Evolutionary conservation across 768 basidiomycete genomes (phyloP), one percentile per base, ranked within the genome.

Genomic region (Leccinellum rugosiceps): DNA sequence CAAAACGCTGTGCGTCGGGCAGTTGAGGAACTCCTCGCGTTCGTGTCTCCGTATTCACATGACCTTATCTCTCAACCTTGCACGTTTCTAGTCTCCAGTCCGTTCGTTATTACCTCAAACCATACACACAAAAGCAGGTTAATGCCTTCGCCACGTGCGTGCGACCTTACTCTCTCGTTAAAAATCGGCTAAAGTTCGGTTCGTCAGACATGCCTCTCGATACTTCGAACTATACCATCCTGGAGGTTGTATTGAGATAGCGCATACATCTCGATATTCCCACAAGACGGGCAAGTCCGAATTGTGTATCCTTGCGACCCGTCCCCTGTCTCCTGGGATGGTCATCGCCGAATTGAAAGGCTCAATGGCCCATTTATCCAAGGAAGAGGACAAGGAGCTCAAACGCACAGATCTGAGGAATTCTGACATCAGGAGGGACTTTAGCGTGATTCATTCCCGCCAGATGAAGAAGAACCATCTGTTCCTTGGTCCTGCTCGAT

Each of bases 121-220:
- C 75, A 63, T 90, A 88, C 72, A 84, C 80, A 65, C 87, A 90
- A 77, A 86, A 90, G 65, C 90, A 94, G 77, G 85, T 92, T 70
- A 92, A 93, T 76, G 90, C 91, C 53, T 94, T 93, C 71, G 86
- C 91, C 75, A 94, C 91, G 91, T 93, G 82, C 75, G 91, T 85
- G 63, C 50, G 59, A 63, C 62, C 64, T 54, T 59, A 59, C 52
- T 61, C 50, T 64, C 64, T 62, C 62, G 59, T 57, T 68, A 62
- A 65, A 61, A 60, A 65, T 67, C 41, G 41, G 50, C 60, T 64
- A 61, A 65, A 55, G 59, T 58, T 69, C 60, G 62, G 64, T 65
- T 69, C 58, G 51, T 60, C 65, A 94, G 91, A 52, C 92, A 94
- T 69, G 91, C 89, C 43, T 92, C 89, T 45, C 88, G 92, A 34